Conservation (phyloP, 169 alveolate species). For the Eimeria tenella region DNA sequence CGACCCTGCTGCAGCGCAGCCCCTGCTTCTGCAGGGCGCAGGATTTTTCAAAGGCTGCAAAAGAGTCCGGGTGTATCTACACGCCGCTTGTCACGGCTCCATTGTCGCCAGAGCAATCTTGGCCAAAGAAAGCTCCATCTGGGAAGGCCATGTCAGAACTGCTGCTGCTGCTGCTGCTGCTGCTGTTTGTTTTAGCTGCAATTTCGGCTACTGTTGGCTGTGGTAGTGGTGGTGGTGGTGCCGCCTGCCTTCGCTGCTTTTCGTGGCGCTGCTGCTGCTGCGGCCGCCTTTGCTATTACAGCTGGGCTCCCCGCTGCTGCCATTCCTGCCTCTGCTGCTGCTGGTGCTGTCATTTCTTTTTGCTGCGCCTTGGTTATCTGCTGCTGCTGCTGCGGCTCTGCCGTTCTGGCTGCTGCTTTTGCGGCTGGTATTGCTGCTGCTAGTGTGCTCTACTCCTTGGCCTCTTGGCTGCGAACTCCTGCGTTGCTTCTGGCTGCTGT, state of each 20-base stretch:
- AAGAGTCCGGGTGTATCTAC: not conserved
- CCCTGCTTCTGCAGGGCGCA: not conserved
- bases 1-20: not conserved
- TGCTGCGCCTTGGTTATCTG: not conserved
- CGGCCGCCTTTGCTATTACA: too few relatives aligned
- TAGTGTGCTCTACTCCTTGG: too few relatives aligned
- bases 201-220: not conserved
- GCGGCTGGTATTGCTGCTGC: too few relatives aligned
- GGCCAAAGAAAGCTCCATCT: not conserved
- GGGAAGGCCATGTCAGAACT: not conserved
- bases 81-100: conserved; percentile 14
- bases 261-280: not conserved
- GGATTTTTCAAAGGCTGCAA: conserved; percentile 20
- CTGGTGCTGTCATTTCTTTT: not conserved
- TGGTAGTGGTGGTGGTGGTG: not conserved
- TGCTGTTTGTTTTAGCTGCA: not conserved
- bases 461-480: too few relatives aligned
- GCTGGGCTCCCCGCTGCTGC: not conserved
- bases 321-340: not conserved
- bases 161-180: not conserved
- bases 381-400: not conserved
- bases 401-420: not conserved
- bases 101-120: not conserved
- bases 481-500: not conserved
- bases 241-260: not conserved